Base-by-base conservation (phyloP, 257 asterid species). In the Ilex asprella region DNA sequence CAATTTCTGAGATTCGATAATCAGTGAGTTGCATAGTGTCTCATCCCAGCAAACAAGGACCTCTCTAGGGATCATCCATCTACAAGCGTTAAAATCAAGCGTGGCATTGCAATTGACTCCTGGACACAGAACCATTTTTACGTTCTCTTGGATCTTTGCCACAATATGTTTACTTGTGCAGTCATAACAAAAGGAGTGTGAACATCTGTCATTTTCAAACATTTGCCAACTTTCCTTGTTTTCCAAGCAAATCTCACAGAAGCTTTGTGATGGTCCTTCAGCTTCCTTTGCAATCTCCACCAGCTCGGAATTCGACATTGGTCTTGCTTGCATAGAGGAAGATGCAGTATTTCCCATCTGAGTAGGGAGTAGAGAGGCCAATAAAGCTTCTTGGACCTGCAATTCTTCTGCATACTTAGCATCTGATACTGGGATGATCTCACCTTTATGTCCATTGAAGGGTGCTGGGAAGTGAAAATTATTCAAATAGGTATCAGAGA, bases 231-330 rank as follows among this genome's bases (percentile, higher is more conserved):
- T 68, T 70, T 66, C 78, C 76, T 79, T 81, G 75, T 72, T 31
- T 51, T 87, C 95, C 69, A 84, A 55, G 53, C 96, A 88, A 69
- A 85, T 83, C 59, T 76, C 79, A 56, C 91, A 83, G 70, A 71
- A 73, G 76, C 57, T 62, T 62, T 55, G 56, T 0, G 58, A 31
- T 52, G 77, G 59, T 56, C 39, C 8, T 32, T 62, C 65, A 8
- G 50, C 55, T 12, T 64, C 29, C 1, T 27, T 35, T 59, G 58
- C 81, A 53, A 55, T 59, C 15, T 72, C 51, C n/a, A 50, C 35
- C n/a, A 16, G 58, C 58, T 69, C 58, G 3, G 64, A 12, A 46
- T 47, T 10, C 39, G n/a, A 3, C 29, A 21, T 31, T 12, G 47
- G 69, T 56, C 58, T 63, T 41, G 41, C 67, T 55, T 73, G 75